A percentile compares a stretch with the other conserved stretches of the same genome.
Evolutionary conservation across 192 early-diverging fungal genomes (phyloP).

Genomic region (Rhizoclosmatium sp.): DNA sequence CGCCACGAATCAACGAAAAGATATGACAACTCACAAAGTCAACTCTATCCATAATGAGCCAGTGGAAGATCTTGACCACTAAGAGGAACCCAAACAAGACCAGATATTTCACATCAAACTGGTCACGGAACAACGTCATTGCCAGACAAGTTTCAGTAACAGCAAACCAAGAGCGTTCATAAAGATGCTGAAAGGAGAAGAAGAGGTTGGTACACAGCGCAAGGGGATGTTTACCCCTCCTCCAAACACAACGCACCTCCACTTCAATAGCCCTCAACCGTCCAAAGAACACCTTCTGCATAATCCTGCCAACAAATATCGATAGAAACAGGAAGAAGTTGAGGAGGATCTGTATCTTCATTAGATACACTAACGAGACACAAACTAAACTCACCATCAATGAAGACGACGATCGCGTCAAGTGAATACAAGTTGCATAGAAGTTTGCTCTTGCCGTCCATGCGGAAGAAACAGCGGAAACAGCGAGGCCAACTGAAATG

Average conservation of each 20-base stretch:
- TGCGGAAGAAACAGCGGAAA: conserved; percentile 47
- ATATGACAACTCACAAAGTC: conserved; percentile 68
- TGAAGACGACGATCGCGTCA: conserved; percentile 86
- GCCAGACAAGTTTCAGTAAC: conserved; percentile 96
- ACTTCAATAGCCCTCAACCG: conserved; percentile 90
- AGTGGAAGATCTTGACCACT: conserved; percentile 95
- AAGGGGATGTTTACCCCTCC: conserved; percentile 2
- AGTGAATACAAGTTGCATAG: conserved; percentile 89
- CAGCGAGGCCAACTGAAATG: conserved; percentile 34
- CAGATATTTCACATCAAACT: conserved; percentile 89
- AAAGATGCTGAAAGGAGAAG: conserved; percentile 74
- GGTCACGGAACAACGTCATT: conserved; percentile 95
- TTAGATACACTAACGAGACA: neutral
- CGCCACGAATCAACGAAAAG: neutral
- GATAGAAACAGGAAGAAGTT: conserved; percentile 82
- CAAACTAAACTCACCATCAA: conserved; percentile 73
- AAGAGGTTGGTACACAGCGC: neutral
- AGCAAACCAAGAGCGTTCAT: conserved; percentile 97
- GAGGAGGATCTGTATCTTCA: conserved; percentile 67
- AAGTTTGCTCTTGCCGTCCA: conserved; percentile 68
- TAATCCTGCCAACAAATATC: conserved; percentile 77
- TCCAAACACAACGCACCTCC: conserved; percentile 63
- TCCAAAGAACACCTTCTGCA: conserved; percentile 91
- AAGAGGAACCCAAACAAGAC: conserved; percentile 87
- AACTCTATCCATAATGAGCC: conserved; percentile 92